Conservation (phyloP, 176 grass and related monocot species). For the Pharus latifolius region DNA sequence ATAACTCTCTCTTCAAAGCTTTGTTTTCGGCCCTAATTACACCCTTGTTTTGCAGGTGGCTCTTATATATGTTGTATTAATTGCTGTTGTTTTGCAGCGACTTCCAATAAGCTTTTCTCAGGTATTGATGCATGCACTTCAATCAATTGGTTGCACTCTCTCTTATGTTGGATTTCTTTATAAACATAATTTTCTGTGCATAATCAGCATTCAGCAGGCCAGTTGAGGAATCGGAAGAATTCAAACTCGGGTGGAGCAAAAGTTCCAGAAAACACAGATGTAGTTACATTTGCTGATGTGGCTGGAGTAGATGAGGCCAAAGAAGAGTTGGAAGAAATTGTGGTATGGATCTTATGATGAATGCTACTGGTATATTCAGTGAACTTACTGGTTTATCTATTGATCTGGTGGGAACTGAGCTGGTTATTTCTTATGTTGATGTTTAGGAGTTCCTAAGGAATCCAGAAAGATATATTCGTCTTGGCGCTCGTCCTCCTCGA, state of each 20-base stretch:
- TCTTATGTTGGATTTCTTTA: background rate
- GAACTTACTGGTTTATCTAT: slow-evolving; percentile 16
- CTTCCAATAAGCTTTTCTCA: slow-evolving; percentile 81
- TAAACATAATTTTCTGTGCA: slow-evolving; percentile 21
- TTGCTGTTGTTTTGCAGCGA: slow-evolving; percentile 78
- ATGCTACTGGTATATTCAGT: background rate
- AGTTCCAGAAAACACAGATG: slow-evolving; percentile 67
- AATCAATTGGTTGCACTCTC: background rate
- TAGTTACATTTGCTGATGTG: slow-evolving; percentile 93
- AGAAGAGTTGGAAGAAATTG: slow-evolving; percentile 99
- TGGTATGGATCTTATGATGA: slow-evolving; percentile 44
- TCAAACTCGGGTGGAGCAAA: slow-evolving; percentile 53
- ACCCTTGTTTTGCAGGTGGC: slow-evolving; percentile 57
- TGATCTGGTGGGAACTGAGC: slow-evolving; percentile 22
- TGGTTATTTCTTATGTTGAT: slow-evolving; percentile 17
- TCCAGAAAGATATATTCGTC: slow-evolving; percentile 86
- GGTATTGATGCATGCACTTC: slow-evolving; percentile 27
- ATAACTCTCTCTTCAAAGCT: background rate
- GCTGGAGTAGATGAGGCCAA: slow-evolving; percentile 99
- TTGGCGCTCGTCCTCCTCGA: slow-evolving; percentile 97
- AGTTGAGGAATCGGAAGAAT: slow-evolving; percentile 75
- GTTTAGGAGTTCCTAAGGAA: slow-evolving; percentile 89
- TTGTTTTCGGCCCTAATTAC: background rate
- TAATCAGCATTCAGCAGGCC: slow-evolving; percentile 80
- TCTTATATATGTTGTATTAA: slow-evolving; percentile 93